A percentile compares a stretch with the other conserved stretches of the same genome.
Evolutionary conservation across 1,284 basidiomycete genomes (phyloP).

Genomic region (Porodaedalea pini): DNA sequence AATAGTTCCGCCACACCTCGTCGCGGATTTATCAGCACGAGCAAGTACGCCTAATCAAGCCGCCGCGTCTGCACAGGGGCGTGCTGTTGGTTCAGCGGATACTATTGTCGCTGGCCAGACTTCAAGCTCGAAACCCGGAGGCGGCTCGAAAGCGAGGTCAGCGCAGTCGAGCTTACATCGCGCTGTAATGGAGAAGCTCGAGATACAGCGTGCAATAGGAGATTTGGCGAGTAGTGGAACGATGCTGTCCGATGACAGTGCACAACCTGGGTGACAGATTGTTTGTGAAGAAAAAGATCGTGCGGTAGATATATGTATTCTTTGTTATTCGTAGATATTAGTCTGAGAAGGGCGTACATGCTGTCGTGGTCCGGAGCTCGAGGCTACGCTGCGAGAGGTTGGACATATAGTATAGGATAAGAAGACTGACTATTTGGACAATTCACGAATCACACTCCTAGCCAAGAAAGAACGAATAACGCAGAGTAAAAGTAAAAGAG

Average conservation of each 20-base stretch:
- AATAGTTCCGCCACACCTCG: conserved; percentile 64
- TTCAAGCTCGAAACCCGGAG: conserved; percentile 9
- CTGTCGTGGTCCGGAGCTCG: no score
- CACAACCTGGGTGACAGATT: no score
- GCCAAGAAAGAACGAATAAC: no score
- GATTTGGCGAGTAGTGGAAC: conserved; percentile 39
- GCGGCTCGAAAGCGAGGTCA: conserved; percentile 37
- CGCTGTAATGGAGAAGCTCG: conserved; percentile 69
- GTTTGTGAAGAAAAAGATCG: no score
- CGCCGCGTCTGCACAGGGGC: conserved; percentile 3
- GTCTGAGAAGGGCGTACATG: no score
- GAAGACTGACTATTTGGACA: no score
- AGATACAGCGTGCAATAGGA: conserved; percentile 69
- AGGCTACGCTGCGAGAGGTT: no score
- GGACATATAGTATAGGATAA: no score
- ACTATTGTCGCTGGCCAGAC: neutral
- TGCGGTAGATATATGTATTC: no score
- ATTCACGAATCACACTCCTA: no score
- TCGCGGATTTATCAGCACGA: conserved; percentile 28
- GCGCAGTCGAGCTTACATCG: conserved; percentile 61
- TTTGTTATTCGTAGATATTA: no score
- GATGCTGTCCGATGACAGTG: neutral
- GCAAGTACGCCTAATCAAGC: conserved; percentile 18
- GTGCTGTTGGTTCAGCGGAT: conserved; percentile 10
- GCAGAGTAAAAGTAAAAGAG: no score